phyloP scores from a whole-genome alignment of 768 basidiomycete species.

The Tylopilus sp. region DNA sequence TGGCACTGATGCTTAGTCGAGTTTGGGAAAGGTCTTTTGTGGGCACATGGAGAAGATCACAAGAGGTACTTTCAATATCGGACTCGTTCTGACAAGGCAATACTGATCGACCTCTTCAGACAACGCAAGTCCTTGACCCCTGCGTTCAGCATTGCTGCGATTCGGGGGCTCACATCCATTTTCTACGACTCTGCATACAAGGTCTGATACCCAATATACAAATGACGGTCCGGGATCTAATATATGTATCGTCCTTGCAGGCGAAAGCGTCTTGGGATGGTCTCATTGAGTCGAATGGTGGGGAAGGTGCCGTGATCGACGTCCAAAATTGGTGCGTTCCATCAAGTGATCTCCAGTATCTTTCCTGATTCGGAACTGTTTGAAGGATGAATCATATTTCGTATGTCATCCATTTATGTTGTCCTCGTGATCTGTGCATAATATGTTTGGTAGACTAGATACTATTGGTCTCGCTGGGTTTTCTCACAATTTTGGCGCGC shows the following conservation, averaged over 20 bases:
- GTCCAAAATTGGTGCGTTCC: slow-evolving; percentile 32
- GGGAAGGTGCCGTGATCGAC: slow-evolving; percentile 28
- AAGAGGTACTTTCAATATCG: not conserved
- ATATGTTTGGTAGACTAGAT: no score
- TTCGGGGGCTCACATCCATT: slow-evolving; percentile 26
- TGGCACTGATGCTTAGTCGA: not conserved
- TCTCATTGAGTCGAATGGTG: slow-evolving; percentile 15
- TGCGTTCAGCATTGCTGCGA: no score
- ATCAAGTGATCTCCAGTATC: not conserved
- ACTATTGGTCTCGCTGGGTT: no score
- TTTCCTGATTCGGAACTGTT: no score
- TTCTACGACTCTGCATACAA: slow-evolving; percentile 38
- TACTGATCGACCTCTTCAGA: slow-evolving; percentile 7
- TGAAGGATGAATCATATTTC: no score
- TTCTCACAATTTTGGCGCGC: no score
- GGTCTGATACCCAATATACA: not conserved
- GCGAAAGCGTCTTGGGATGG: slow-evolving; percentile 31
- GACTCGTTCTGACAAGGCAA: no score
- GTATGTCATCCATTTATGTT: no score
- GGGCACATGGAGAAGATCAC: slow-evolving; percentile 24
- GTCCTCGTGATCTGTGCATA: no score
- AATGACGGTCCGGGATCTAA: no score
- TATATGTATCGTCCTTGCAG: no score
- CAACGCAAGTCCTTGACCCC: slow-evolving; percentile 34
- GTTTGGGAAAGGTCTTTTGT: slow-evolving; percentile 29